Conservation (phyloP, 176 grass and related monocot species). For the Musa troglodytarum region DNA sequence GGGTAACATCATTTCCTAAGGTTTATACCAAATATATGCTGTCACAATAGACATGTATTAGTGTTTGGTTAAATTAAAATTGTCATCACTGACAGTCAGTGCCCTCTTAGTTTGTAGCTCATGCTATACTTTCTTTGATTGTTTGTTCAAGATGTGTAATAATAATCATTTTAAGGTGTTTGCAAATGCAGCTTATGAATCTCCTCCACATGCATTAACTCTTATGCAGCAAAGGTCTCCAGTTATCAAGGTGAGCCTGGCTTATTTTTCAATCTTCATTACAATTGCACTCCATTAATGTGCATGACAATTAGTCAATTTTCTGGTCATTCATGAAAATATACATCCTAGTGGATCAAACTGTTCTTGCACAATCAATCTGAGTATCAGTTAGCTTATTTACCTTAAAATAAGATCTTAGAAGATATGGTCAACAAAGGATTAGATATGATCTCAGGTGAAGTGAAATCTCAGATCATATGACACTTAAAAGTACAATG, state of each 20-base stretch:
- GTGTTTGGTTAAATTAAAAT: neutral
- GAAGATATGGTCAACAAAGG: too few relatives aligned
- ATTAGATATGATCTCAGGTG: too few relatives aligned
- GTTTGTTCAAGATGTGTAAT: neutral
- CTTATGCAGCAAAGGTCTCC: constrained; percentile 97
- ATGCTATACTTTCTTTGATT: neutral
- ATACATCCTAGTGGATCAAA: neutral
- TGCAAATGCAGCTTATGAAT: constrained; percentile 71
- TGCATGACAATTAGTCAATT: neutral
- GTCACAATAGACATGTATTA: neutral
- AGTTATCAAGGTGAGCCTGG: constrained; percentile 49
- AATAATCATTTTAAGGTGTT: neutral
- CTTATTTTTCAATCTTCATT: constrained; percentile 1
- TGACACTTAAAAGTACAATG: too few relatives aligned
- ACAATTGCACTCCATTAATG: neutral
- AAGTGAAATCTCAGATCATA: too few relatives aligned
- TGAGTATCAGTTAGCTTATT: neutral
- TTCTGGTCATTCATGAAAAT: neutral
- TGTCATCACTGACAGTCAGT: neutral
- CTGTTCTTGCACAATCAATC: neutral
- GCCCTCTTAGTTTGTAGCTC: neutral
- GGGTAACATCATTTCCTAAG: neutral
- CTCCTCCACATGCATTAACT: constrained; percentile 35
- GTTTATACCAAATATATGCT: neutral
- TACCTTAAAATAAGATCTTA: neutral